Evolutionary conservation across 1,284 basidiomycete species (phyloP), one percentile per base, ranked within the genome.

Genomic region (Ganoderma resinaceum): DNA sequence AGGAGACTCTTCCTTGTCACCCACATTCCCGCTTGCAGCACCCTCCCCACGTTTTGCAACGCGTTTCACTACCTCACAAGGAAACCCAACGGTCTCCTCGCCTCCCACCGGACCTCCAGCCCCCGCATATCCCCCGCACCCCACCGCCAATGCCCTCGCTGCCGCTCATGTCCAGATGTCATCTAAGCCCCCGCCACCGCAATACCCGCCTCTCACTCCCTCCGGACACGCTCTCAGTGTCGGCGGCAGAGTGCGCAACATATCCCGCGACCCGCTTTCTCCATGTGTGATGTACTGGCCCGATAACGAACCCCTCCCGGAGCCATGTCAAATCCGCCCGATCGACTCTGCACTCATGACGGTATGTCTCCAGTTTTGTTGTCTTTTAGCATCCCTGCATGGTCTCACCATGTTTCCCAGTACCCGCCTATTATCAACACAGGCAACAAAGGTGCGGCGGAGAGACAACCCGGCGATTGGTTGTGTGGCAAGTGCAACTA

Each of bases 401-500:
- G 18, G 16, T 2, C 29, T n/a, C 38, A 42, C 23, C 7, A 2
- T 12, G 12, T 42, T 62, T 23, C 18, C 8, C 76, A 91, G 88
- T 92, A 91, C 71, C 93, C 93, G 20, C 93, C 93, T 59, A 95
- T 96, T 77, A 83, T 96, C 73, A 96, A 96, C 77, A 96, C 94
- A 0, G 94, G 94, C 11, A 96, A 95, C 79, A 87, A 91, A 66
- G 94, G 94, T 33, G 95, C 95, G 4, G 95, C 95, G 65, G 86
- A 86, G 74, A 85, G 93, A 81, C 94, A 96, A 84, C 93, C 94
- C 2, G 95, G 95, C n/a, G 94, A 96, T 81, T 96, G 95, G 94
- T 85, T 94, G 67, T 96, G 95, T 80, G 83, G 86, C 67, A 92
- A 91, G 77, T 95, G 95, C 79, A 90, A 91, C 76, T 94, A 95